These are phyloP conservation scores for Penicillium lividum DNA, from an alignment of 495 filamentous ascomycete genomes.

Conservation along the genomic window DNA sequence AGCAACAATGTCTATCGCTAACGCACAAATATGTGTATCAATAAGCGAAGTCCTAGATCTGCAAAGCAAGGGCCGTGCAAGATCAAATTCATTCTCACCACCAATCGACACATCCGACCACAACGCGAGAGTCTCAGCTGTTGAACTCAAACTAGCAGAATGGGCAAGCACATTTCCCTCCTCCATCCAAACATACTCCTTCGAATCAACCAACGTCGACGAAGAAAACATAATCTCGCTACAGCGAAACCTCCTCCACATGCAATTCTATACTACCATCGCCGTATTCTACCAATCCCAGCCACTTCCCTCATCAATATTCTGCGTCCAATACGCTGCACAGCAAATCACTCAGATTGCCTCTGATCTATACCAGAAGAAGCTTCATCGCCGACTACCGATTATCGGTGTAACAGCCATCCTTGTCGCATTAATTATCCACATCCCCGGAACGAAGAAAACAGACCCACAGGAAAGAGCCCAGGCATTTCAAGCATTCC, in stretches of 20 bases:
- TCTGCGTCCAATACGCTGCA: constrained; percentile 20
- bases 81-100: not conserved
- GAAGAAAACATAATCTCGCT: constrained; percentile 14
- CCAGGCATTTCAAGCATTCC: constrained; percentile 15
- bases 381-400: constrained; percentile 13
- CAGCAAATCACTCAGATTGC: constrained; percentile 22
- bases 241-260: constrained; percentile 22
- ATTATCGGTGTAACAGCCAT: constrained; percentile 21
- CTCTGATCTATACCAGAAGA: constrained; percentile 12
- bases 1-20: constrained; percentile 16
- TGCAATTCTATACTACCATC: constrained; percentile 23
- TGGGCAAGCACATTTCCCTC: constrained; percentile 20
- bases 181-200: constrained; percentile 9
- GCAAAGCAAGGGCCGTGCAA: constrained; percentile 11
- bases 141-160: constrained; percentile 16
- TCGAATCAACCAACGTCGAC: constrained; percentile 1
- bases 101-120: constrained; percentile 1
- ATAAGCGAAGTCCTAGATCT: constrained; percentile 22
- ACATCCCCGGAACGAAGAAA: constrained; percentile 18
- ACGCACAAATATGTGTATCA: constrained; percentile 16
- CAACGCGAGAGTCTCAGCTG: constrained; percentile 2
- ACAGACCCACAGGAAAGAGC: not conserved
- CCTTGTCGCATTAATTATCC: constrained; percentile 20
- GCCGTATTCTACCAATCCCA: constrained; percentile 25
- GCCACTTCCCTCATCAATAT: constrained; percentile 18